Evolutionary conservation across 179 eudicot species (phyloP), one percentile per base, ranked within the genome.

Genomic region (Spergularia azorica): DNA sequence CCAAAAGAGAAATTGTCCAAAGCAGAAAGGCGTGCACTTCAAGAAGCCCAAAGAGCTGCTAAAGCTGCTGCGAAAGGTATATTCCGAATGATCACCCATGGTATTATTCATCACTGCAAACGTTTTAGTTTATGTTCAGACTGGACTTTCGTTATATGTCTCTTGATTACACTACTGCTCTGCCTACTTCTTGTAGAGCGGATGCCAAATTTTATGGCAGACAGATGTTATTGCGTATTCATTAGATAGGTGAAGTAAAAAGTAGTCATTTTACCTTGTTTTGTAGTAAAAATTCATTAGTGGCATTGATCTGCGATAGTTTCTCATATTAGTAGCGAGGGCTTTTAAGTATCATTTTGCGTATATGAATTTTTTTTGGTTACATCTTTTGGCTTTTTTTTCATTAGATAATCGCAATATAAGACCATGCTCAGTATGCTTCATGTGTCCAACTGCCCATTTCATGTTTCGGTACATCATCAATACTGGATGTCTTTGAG

Each of bases 21-120:
- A 84, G 98, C 99, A 26, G 99, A 95, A 77, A 88, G 99, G 64
- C 92, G 99, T 82, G 94, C 99, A 61, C 86, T 90, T 79, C 99
- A 95, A 84, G 99, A 95, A 80, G 88, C 97, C 62, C 98, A 94
- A 79, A 86, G 97, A 82, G 95, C 99, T 86, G 99, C 97, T 55
- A 95, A 95, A 83, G 94, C 95, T 83, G 89, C 97, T 76, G 84
- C 93, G 15, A 93, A 88, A 92, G 93, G 97, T 90, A 67, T 32
- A 26, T 32, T 52, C n/a, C 15, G 54, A 41, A 51, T 67, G n/a
- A 46, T 9, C 21, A 16, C 51, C 43, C 66, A 66, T 71, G 21
- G 17, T 11, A 9, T 43, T 18, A 41, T 0, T 39, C 39, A 10
- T 65, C 26, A 41, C 11, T 65, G 9, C 16, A 16, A n/a, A 65